Evolutionary conservation across 495 filamentous ascomycete species (phyloP).

Genomic region (Trichoderma virens): DNA sequence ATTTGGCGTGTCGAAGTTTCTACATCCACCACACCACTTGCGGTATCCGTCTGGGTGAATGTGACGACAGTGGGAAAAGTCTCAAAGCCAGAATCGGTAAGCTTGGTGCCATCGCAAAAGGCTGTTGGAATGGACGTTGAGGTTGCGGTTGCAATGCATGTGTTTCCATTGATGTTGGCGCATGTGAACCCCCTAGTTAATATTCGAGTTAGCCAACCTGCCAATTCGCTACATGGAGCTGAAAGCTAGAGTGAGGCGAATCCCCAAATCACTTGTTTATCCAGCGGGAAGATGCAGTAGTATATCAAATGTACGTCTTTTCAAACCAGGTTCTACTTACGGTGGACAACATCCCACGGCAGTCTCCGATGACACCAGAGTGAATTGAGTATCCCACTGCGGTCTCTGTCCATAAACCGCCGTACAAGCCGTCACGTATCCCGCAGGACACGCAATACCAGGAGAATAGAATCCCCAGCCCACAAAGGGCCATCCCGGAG

Average conservation of each 20-base stretch:
- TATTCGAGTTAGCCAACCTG: not conserved
- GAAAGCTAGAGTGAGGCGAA: no score
- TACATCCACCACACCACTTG: not conserved
- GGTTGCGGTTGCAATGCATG: slow-evolving; percentile 21
- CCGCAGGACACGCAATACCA: slow-evolving; percentile 24
- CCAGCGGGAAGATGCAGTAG: no score
- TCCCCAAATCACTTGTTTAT: no score
- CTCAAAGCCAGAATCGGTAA: slow-evolving; percentile 13
- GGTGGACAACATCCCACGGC: slow-evolving; percentile 30
- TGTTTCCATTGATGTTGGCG: slow-evolving; percentile 28
- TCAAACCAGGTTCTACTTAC: slow-evolving; percentile 16
- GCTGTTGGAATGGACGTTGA: slow-evolving; percentile 21
- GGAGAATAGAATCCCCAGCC: slow-evolving; percentile 31
- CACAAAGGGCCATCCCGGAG: slow-evolving; percentile 13
- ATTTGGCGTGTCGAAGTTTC: slow-evolving; percentile 17
- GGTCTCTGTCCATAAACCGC: slow-evolving; percentile 22
- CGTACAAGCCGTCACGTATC: slow-evolving; percentile 28
- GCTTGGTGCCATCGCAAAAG: slow-evolving; percentile 22
- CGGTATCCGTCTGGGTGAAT: not conserved
- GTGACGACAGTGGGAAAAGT: slow-evolving; percentile 17
- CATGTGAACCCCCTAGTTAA: slow-evolving; percentile 24
- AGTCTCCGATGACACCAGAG: slow-evolving; percentile 23
- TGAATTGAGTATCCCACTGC: slow-evolving; percentile 27
- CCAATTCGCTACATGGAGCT: not conserved
- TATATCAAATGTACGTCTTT: not conserved